Conservation (phyloP, 345 rosid species). For the Bruguiera parviflora region DNA sequence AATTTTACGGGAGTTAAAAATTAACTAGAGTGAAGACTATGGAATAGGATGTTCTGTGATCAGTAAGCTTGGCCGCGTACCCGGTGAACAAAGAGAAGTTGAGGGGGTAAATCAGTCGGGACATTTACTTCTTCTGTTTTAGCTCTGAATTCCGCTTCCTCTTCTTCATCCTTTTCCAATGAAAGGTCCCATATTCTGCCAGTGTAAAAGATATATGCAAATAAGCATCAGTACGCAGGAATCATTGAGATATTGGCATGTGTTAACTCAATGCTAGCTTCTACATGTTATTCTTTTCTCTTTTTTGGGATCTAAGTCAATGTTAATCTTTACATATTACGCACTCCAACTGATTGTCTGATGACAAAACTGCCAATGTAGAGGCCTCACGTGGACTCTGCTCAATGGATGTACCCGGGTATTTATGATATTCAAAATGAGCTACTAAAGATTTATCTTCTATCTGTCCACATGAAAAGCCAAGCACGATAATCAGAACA, state of each 20-base stretch:
- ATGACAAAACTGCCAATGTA: constrained; percentile 76
- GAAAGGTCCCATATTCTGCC: constrained; percentile 95
- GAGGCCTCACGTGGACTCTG: constrained; percentile 94
- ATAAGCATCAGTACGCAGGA: background rate
- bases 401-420: constrained; percentile 85
- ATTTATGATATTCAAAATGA: constrained; percentile 82
- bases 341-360: constrained; percentile 87
- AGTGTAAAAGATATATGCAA: constrained; percentile 4
- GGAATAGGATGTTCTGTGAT: background rate
- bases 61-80: constrained; percentile 29
- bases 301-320: no score
- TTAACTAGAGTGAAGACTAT: background rate
- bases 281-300: no score
- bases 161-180: constrained; percentile 89
- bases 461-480: constrained; percentile 35
- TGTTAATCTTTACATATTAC: constrained; percentile 18
- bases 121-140: constrained; percentile 77
- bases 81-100: constrained; percentile 92
- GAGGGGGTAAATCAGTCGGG: constrained; percentile 83
- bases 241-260: background rate
- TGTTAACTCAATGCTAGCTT: background rate
- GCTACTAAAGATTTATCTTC: constrained; percentile 72
- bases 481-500: background rate
- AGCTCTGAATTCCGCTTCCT: constrained; percentile 86
- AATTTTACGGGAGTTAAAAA: background rate